A percentile compares a stretch with the other conserved stretches of the same genome.
These are phyloP conservation scores for Clonostachys rhizophaga DNA, from an alignment of 2,329 filamentous ascomycete species.

Conservation along the genomic window DNA sequence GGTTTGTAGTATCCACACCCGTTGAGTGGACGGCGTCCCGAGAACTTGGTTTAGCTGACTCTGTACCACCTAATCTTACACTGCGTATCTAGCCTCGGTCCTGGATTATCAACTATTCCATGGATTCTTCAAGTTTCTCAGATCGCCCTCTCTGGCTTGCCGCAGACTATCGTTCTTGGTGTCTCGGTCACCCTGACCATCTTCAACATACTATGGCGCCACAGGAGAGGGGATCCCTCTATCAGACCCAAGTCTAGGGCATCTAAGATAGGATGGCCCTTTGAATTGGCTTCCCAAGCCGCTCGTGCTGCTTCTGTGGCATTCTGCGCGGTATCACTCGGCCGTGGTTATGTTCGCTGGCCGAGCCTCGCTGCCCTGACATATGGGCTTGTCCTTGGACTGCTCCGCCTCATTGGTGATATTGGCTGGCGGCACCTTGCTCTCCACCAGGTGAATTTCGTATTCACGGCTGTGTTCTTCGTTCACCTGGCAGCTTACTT, in stretches of 20 bases:
- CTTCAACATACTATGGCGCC: too few species aligned
- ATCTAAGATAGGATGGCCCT: slow-evolving; percentile 31
- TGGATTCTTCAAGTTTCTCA: too few species aligned
- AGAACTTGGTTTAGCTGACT: too few species aligned
- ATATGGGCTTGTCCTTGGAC: slow-evolving; percentile 37
- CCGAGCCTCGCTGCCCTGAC: slow-evolving; percentile 26
- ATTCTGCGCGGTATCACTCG: slow-evolving; percentile 29
- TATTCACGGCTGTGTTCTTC: slow-evolving; percentile 27
- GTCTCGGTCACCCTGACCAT: too few species aligned
- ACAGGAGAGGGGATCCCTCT: too few species aligned
- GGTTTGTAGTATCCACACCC: too few species aligned
- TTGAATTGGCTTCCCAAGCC: slow-evolving; percentile 36
- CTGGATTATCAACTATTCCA: too few species aligned
- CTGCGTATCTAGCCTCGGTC: too few species aligned
- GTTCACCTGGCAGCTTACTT: slow-evolving; percentile 28
- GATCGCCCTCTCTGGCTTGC: too few species aligned
- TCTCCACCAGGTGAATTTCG: slow-evolving; percentile 43
- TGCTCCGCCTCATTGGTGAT: slow-evolving; percentile 30
- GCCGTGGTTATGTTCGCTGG: slow-evolving; percentile 23
- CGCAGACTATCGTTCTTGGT: too few species aligned
- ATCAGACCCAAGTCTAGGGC: slow-evolving; percentile 14
- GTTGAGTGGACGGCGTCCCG: too few species aligned
- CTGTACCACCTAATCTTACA: too few species aligned
- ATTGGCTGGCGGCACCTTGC: slow-evolving; percentile 38
- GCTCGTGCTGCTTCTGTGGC: slow-evolving; percentile 30